Conservation (phyloP, 2,329 filamentous ascomycete species). For the Nigrospora sphaerica region DNA sequence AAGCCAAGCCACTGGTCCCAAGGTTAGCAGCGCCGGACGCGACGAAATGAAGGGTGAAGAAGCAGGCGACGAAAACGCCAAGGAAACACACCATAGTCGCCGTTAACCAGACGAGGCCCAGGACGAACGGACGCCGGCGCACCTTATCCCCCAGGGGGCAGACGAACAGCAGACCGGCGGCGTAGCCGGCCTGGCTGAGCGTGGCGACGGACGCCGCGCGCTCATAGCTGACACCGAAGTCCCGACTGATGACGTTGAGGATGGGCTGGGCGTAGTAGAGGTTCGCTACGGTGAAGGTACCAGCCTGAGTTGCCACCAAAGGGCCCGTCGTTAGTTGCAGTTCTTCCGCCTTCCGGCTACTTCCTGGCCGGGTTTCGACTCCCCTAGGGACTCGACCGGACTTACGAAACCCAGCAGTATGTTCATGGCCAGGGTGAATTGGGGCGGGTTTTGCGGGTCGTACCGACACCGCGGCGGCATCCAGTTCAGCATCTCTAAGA, state of each 20-base stretch:
- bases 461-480: constrained; percentile 62
- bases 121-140: constrained; percentile 52
- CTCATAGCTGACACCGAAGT: constrained; percentile 57
- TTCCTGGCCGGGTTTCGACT: background rate
- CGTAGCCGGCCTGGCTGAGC: constrained; percentile 63
- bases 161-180: constrained; percentile 55
- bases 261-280: constrained; percentile 65
- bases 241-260: constrained; percentile 54
- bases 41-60: background rate
- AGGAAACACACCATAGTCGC: constrained; percentile 46
- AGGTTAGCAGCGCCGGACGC: background rate
- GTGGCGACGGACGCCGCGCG: constrained; percentile 53
- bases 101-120: constrained; percentile 53
- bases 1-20: constrained; percentile 45
- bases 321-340: background rate
- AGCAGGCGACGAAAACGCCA: background rate
- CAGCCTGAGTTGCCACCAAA: constrained; percentile 16
- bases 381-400: background rate
- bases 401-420: constrained; percentile 60
- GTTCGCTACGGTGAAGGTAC: constrained; percentile 60
- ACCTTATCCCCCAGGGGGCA: constrained; percentile 60
- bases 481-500: constrained; percentile 37
- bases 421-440: constrained; percentile 63
- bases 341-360: background rate
- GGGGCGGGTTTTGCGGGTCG: constrained; percentile 56